Conservation (phyloP, 495 filamentous ascomycete genomes). For the Penicillium egyptiacum region DNA sequence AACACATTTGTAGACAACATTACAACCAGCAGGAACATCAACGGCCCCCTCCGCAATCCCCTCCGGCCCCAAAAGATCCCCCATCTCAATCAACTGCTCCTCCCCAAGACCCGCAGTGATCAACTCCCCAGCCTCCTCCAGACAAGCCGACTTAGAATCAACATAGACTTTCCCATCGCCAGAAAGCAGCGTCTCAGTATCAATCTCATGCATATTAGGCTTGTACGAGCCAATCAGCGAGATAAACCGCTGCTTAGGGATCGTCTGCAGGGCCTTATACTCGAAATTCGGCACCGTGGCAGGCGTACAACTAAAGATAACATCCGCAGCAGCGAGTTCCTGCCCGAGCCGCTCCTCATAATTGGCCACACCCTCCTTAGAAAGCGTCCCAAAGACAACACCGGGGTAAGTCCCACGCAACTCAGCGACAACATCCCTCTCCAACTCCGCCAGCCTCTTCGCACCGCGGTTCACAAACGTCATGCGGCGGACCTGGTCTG, state of each 20-base stretch:
- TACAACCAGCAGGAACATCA: constrained; percentile 49
- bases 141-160: constrained; percentile 74
- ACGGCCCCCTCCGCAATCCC: constrained; percentile 21
- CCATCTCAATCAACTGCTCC: constrained; percentile 77
- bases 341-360: constrained; percentile 30
- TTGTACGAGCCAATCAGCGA: constrained; percentile 83
- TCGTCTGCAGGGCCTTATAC: constrained; percentile 46
- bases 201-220: constrained; percentile 82
- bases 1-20: constrained; percentile 60
- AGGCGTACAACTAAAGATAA: constrained; percentile 80
- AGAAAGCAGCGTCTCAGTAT: constrained; percentile 71
- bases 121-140: constrained; percentile 87
- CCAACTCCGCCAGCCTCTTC: constrained; percentile 41
- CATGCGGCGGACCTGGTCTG: constrained; percentile 64
- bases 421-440: constrained; percentile 27
- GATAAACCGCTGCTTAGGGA: constrained; percentile 66
- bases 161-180: constrained; percentile 75
- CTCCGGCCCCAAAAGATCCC: constrained; percentile 66
- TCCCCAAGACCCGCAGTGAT: constrained; percentile 68
- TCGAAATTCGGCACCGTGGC: constrained; percentile 61
- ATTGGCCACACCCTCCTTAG: constrained; percentile 31
- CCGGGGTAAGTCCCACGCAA: constrained; percentile 29
- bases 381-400: constrained; percentile 25
- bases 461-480: constrained; percentile 75
- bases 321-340: constrained; percentile 51